Percentiles rank a stretch among this genome's conserved stretches.
Evolutionary conservation across 1,284 basidiomycete genomes (phyloP).

Genomic region (Cutaneotrichosporon spelunceum): DNA sequence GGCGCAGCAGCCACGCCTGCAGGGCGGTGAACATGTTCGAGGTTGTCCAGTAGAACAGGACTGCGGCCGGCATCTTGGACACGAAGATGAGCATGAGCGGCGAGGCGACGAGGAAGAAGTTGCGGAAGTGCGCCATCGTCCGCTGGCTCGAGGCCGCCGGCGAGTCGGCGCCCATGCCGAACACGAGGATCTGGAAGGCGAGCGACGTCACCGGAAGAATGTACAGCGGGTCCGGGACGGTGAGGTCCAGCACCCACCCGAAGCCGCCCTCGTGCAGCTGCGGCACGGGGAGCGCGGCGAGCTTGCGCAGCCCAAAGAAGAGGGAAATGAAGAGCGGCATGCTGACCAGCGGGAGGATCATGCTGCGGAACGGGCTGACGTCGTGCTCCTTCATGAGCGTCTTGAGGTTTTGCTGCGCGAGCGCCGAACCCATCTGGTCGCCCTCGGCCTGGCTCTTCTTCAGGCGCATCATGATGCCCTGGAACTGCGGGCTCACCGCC

Average conservation of each 20-base stretch:
- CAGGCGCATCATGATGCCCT: conserved; percentile 58
- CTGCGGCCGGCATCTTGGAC: conserved; percentile 55
- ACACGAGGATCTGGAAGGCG: conserved; percentile 66
- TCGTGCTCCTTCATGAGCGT: conserved; percentile 68
- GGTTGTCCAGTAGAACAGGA: conserved; percentile 59
- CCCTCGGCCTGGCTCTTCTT: conserved; percentile 54
- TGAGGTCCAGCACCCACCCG: conserved; percentile 72
- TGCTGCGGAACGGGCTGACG: conserved; percentile 61
- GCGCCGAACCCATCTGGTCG: conserved; percentile 60
- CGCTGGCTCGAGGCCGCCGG: conserved; percentile 21
- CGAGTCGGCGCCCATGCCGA: conserved; percentile 58
- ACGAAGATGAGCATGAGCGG: conserved; percentile 63
- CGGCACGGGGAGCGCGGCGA: conserved; percentile 68
- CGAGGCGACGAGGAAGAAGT: conserved; percentile 64
- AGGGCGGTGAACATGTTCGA: conserved; percentile 56
- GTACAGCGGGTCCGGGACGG: conserved; percentile 71
- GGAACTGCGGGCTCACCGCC: conserved; percentile 62
- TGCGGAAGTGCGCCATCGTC: conserved; percentile 66
- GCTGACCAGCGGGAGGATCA: conserved; percentile 66
- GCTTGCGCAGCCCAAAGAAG: conserved; percentile 75
- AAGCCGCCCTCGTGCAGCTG: conserved; percentile 77
- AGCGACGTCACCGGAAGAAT: conserved; percentile 68
- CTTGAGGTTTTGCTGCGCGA: conserved; percentile 59
- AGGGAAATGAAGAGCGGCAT: conserved; percentile 75
- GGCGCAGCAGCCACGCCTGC: conserved; percentile 53